A percentile compares a stretch with the other conserved stretches of the same genome.
Evolutionary conservation across 768 basidiomycete genomes (phyloP).

Genomic region (Coprinopsis sp.): DNA sequence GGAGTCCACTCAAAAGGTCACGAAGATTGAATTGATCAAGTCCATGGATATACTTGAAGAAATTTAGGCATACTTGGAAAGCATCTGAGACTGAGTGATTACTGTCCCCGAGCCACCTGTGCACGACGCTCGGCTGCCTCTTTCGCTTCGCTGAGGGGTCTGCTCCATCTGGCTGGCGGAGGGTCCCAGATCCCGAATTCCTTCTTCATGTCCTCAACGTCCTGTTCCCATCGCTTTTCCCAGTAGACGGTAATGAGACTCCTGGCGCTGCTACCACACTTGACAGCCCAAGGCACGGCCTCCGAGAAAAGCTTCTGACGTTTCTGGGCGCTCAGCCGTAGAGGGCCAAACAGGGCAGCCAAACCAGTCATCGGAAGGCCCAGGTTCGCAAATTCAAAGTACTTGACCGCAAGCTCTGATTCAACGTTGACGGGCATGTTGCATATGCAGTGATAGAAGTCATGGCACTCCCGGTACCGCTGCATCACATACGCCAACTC

Average conservation of each 20-base stretch:
- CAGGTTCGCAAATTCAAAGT: slow-evolving; percentile 90
- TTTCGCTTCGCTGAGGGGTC: slow-evolving; percentile 59
- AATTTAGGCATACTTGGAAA: background rate
- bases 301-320: slow-evolving; percentile 62
- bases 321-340: slow-evolving; percentile 59
- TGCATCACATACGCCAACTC: slow-evolving; percentile 98
- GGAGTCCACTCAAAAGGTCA: too few species aligned
- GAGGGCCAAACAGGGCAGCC: slow-evolving; percentile 73
- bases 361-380: slow-evolving; percentile 84
- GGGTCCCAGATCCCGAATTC: slow-evolving; percentile 86
- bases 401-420: slow-evolving; percentile 91
- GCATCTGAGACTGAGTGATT: background rate
- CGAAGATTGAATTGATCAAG: too few species aligned
- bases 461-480: slow-evolving; percentile 96
- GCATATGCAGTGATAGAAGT: slow-evolving; percentile 92
- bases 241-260: slow-evolving; percentile 90
- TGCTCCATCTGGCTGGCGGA: slow-evolving; percentile 67
- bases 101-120: background rate
- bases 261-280: slow-evolving; percentile 68
- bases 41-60: too few species aligned
- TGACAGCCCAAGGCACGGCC: slow-evolving; percentile 90
- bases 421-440: slow-evolving; percentile 85
- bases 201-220: slow-evolving; percentile 74
- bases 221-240: slow-evolving; percentile 90
- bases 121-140: slow-evolving; percentile 33